Conservation (phyloP, 2,329 filamentous ascomycete genomes). For the Venturia effusa region DNA sequence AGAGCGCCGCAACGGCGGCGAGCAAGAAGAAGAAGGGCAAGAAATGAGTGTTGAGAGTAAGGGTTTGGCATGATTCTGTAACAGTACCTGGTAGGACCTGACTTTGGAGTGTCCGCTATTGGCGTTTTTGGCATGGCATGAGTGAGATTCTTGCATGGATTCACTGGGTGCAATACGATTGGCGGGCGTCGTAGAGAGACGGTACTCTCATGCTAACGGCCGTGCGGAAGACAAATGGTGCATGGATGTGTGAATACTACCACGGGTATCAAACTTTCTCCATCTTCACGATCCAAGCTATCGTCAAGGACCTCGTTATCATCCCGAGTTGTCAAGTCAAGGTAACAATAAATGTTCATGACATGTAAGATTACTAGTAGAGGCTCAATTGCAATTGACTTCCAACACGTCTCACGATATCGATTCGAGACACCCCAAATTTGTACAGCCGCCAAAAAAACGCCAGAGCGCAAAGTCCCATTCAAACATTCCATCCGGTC, state of each 20-base stretch:
- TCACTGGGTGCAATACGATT: background rate
- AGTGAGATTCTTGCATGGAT: background rate
- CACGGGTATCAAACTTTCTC: background rate
- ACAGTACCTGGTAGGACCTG: background rate
- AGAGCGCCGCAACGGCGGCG: slow-evolving; percentile 31
- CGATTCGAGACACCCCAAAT: background rate
- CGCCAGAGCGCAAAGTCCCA: background rate
- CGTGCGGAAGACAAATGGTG: background rate
- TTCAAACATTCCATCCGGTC: background rate
- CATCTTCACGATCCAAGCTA: too few relatives aligned
- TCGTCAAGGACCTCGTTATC: too few relatives aligned
- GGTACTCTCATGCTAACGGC: background rate
- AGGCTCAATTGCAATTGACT: background rate
- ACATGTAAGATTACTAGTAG: background rate
- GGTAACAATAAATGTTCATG: background rate
- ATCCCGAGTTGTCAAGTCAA: too few relatives aligned
- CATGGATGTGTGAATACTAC: background rate
- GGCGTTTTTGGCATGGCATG: background rate
- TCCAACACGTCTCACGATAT: background rate
- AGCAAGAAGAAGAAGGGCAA: slow-evolving; percentile 51
- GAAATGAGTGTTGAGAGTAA: slow-evolving; percentile 34
- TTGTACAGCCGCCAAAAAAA: background rate
- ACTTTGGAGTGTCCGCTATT: background rate
- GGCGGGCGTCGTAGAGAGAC: background rate
- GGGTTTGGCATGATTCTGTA: background rate